phyloP scores from a whole-genome alignment of 768 basidiomycete genomes.

The Trametes cinnabarina region DNA sequence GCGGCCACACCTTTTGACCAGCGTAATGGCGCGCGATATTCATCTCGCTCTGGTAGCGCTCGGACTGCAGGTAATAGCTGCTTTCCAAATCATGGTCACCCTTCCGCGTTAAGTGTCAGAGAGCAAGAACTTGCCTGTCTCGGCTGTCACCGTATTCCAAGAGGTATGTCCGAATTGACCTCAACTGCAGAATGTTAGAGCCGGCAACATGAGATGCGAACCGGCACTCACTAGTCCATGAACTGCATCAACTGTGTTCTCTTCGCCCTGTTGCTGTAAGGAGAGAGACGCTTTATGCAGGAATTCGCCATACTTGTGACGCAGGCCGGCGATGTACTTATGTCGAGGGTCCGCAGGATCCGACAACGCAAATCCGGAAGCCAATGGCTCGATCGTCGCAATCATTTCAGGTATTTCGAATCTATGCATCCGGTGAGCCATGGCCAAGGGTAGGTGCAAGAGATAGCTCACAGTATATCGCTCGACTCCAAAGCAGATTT shows the following conservation, averaged over 20 bases:
- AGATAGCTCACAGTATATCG: constrained; percentile 60
- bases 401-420: constrained; percentile 80
- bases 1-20: constrained; percentile 74
- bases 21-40: constrained; percentile 66
- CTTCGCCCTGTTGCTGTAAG: constrained; percentile 70
- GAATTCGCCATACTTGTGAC: constrained; percentile 62
- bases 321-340: constrained; percentile 55
- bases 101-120: neutral
- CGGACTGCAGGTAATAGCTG: constrained; percentile 58
- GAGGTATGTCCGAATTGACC: constrained; percentile 68
- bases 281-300: constrained; percentile 69
- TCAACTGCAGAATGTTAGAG: constrained; percentile 41
- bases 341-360: constrained; percentile 66
- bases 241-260: constrained; percentile 80
- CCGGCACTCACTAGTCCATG: constrained; percentile 55
- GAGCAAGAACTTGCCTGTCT: constrained; percentile 41
- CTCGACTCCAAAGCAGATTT: constrained; percentile 44
- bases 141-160: constrained; percentile 73
- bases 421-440: constrained; percentile 33
- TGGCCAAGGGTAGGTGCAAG: neutral
- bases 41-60: constrained; percentile 58
- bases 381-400: constrained; percentile 56
- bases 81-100: neutral
- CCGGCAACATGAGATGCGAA: neutral
- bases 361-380: constrained; percentile 64